A percentile compares a stretch with the other conserved stretches of the same genome.
These are phyloP conservation scores for Condylostoma magnum DNA, from an alignment of 169 alveolate genomes.

Conservation along the genomic window DNA sequence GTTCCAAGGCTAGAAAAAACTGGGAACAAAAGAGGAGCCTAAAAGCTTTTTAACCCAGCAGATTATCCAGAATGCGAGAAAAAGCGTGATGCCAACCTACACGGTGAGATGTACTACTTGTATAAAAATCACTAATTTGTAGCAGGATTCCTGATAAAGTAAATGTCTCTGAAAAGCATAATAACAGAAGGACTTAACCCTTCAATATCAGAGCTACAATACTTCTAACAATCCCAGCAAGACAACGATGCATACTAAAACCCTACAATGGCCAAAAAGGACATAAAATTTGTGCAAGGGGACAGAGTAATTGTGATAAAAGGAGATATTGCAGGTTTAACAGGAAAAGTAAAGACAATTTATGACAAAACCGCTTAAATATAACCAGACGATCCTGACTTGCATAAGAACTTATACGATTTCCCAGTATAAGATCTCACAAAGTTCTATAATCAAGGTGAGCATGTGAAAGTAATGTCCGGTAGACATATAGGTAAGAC, in stretches of 20 bases:
- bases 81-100: neutral
- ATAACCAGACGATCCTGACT: slow-evolving; percentile 40
- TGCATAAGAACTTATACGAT: slow-evolving; percentile 29
- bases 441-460: slow-evolving; percentile 66
- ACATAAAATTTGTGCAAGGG: slow-evolving; percentile 49
- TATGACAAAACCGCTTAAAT: slow-evolving; percentile 42
- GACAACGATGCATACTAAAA: slow-evolving; percentile 25
- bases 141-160: slow-evolving; percentile 7
- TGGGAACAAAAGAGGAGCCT: slow-evolving; percentile 48
- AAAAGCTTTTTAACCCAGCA: slow-evolving; percentile 43
- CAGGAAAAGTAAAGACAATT: slow-evolving; percentile 54
- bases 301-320: slow-evolving; percentile 60
- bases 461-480: slow-evolving; percentile 54
- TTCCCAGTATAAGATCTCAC: slow-evolving; percentile 29
- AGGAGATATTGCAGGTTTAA: slow-evolving; percentile 57
- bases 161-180: neutral
- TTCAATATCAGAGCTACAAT: slow-evolving; percentile 13
- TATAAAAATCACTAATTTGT: slow-evolving; percentile 16
- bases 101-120: slow-evolving; percentile 1
- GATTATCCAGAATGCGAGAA: slow-evolving; percentile 22
- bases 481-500: slow-evolving; percentile 67
- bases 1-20: slow-evolving; percentile 59
- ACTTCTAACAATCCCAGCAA: slow-evolving; percentile 25
- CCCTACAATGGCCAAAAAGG: slow-evolving; percentile 5
- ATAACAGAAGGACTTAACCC: neutral